These are phyloP conservation scores for Mesotaenium endlicherianum DNA, from an alignment of 139 green algal genomes.

Conservation along the genomic window DNA sequence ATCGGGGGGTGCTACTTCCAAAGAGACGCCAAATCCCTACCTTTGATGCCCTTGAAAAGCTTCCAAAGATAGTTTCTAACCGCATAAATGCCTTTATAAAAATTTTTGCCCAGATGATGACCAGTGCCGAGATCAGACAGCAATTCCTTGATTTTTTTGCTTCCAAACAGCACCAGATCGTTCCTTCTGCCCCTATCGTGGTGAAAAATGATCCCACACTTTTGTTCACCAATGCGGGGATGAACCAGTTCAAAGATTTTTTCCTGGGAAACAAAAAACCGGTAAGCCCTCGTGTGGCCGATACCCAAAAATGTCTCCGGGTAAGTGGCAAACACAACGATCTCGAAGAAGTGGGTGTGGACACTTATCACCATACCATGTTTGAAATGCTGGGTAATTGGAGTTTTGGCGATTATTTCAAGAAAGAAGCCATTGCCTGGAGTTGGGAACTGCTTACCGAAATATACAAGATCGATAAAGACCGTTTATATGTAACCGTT, in stretches of 20 bases:
- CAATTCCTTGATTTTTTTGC: background rate
- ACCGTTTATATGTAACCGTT: background rate
- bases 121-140: background rate
- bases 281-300: background rate
- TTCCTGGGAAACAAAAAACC: slow-evolving; percentile 49
- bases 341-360: slow-evolving; percentile 89
- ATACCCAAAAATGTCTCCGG: slow-evolving; percentile 73
- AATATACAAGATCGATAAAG: background rate
- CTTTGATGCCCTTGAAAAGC: no score
- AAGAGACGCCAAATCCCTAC: no score
- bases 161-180: background rate
- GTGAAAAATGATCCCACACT: slow-evolving; percentile 85
- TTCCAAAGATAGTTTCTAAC: no score
- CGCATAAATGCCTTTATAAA: no score
- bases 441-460: slow-evolving; percentile 82
- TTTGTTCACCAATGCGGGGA: slow-evolving; percentile 91
- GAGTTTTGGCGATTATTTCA: slow-evolving; percentile 94
- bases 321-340: slow-evolving; percentile 94
- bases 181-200: slow-evolving; percentile 58
- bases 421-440: slow-evolving; percentile 85
- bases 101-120: background rate
- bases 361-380: slow-evolving; percentile 93
- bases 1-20: no score
- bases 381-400: slow-evolving; percentile 96
- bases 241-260: slow-evolving; percentile 91